Percentiles rank a stretch among this genome's conserved stretches.
These are phyloP conservation scores for Metschnikowia amazonensis DNA, from an alignment of 805 yeast genomes.

Conservation along the genomic window DNA sequence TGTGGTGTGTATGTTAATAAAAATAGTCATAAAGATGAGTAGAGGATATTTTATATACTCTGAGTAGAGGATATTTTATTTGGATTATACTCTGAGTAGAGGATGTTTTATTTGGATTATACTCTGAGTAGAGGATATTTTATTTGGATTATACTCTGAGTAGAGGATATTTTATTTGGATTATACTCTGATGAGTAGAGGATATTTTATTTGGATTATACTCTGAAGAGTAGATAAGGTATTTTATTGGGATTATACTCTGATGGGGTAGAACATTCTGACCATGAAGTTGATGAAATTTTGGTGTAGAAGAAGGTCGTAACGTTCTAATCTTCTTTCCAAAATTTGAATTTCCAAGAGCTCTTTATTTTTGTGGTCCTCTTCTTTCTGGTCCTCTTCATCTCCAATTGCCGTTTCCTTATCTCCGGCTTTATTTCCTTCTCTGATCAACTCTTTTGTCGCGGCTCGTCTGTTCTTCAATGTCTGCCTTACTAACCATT, in stretches of 20 bases:
- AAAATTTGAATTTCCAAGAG: slow-evolving; percentile 5
- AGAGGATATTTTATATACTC: too few relatives aligned
- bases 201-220: too few relatives aligned
- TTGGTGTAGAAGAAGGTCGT: slow-evolving; percentile 10
- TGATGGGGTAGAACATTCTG: slow-evolving; percentile 18
- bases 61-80: too few relatives aligned
- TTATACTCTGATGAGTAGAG: too few relatives aligned
- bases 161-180: too few relatives aligned
- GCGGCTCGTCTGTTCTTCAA: slow-evolving; percentile 8
- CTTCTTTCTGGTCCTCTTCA: neutral
- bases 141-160: too few relatives aligned
- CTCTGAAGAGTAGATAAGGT: too few relatives aligned
- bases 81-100: too few relatives aligned
- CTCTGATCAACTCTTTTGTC: slow-evolving; percentile 8
- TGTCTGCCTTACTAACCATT: slow-evolving; percentile 39
- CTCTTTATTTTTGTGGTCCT: neutral
- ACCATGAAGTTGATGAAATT: slow-evolving; percentile 7
- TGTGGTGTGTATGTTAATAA: slow-evolving; percentile 26
- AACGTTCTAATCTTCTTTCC: slow-evolving; percentile 10
- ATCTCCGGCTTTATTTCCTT: neutral
- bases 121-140: too few relatives aligned
- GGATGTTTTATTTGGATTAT: too few relatives aligned
- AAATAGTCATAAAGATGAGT: slow-evolving; percentile 19
- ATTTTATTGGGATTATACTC: slow-evolving; percentile 10
- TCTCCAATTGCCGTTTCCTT: too few relatives aligned